These are phyloP conservation scores for Fusarium begoniae DNA, from an alignment of 2,329 filamentous ascomycete genomes.

Conservation along the genomic window DNA sequence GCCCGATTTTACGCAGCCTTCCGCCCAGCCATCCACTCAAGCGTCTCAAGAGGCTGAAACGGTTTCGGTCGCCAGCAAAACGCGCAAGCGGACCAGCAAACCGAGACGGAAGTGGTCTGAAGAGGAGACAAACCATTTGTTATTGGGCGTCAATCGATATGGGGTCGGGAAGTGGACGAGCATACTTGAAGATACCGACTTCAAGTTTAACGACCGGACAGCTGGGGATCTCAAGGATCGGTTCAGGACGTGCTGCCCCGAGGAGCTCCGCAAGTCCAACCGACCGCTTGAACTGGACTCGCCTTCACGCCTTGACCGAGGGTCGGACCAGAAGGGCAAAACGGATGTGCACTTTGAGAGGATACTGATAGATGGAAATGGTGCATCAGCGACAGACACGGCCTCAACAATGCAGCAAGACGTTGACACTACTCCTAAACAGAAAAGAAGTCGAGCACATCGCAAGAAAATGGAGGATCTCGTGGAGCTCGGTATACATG, in stretches of 20 bases:
- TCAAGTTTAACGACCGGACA: constrained; percentile 68
- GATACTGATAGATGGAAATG: constrained; percentile 61
- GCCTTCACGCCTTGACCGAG: constrained; percentile 32
- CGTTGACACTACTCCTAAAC: constrained; percentile 50
- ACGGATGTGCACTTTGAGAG: constrained; percentile 64
- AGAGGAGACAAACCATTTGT: constrained; percentile 69
- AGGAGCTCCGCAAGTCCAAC: constrained; percentile 62
- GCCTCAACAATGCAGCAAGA: constrained; percentile 37
- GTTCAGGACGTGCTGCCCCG: constrained; percentile 72
- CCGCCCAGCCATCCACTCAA: constrained; percentile 28
- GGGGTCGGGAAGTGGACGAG: constrained; percentile 73
- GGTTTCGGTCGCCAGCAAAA: constrained; percentile 47
- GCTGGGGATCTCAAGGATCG: constrained; percentile 73
- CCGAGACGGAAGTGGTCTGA: constrained; percentile 71
- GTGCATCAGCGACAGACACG: constrained; percentile 41
- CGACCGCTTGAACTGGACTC: constrained; percentile 40
- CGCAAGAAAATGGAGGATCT: constrained; percentile 66
- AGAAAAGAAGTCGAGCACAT: constrained; percentile 63
- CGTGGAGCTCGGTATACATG: constrained; percentile 66
- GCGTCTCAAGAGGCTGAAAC: constrained; percentile 47
- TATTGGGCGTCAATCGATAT: constrained; percentile 69
- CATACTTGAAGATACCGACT: constrained; percentile 69
- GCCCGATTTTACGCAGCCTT: constrained; percentile 52
- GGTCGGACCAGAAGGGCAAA: constrained; percentile 52
- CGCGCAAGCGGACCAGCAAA: constrained; percentile 64